Evolutionary conservation across 1,284 basidiomycete genomes (phyloP).

Genomic region (Spongiforma sp.): DNA sequence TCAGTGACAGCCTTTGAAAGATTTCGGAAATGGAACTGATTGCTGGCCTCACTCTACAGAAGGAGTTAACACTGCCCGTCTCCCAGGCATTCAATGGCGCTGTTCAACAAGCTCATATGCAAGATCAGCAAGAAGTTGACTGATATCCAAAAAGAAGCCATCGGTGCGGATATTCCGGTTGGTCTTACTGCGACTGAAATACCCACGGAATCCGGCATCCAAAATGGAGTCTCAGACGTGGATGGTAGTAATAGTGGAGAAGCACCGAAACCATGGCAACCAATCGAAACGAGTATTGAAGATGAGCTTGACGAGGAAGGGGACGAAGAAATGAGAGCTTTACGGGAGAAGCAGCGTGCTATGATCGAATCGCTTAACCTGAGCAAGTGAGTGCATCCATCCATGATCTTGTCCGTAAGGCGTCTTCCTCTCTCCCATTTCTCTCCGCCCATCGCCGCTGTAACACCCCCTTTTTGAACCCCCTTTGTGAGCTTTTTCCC

Average conservation of each 20-base stretch:
- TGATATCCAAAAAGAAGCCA: conserved; percentile 82
- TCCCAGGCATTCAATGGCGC: conserved; percentile 88
- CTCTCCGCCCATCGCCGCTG: conserved; percentile 14
- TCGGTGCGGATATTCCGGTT: conserved; percentile 61
- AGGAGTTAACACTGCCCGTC: conserved; percentile 83
- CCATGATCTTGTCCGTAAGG: not conserved
- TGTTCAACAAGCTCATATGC: conserved; percentile 92
- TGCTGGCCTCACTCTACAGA: conserved; percentile 42
- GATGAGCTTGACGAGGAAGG: conserved; percentile 80
- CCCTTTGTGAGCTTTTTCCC: not conserved
- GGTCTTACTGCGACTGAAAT: conserved; percentile 23
- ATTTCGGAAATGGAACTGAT: conserved; percentile 13
- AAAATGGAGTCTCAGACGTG: conserved; percentile 8
- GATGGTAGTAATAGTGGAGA: conserved; percentile 26
- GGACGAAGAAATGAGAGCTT: conserved; percentile 52
- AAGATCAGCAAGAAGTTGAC: conserved; percentile 84
- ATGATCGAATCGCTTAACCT: conserved; percentile 88
- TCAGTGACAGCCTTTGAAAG: conserved; percentile 35
- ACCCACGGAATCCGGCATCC: conserved; percentile 7
- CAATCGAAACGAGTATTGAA: conserved; percentile 57
- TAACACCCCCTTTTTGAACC: conserved; percentile 2
- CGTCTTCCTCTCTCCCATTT: not conserved
- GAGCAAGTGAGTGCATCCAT: conserved; percentile 68
- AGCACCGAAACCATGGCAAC: conserved; percentile 46
- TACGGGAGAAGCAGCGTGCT: conserved; percentile 76